These are phyloP conservation scores for Daucus carota DNA, from an alignment of 129 eudicot genomes.

Conservation along the genomic window DNA sequence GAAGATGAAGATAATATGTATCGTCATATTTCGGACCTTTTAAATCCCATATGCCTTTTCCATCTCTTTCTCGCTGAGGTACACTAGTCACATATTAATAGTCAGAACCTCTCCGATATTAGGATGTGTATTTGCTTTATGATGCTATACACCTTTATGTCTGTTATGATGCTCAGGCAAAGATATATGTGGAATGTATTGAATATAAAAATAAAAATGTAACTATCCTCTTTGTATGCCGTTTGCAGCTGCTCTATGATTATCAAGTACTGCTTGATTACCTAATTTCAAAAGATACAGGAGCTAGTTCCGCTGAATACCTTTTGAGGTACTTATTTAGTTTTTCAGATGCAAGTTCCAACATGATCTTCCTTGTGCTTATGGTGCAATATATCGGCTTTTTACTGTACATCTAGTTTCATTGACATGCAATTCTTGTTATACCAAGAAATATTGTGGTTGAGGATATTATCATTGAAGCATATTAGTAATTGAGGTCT, in stretches of 20 bases:
- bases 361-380: background rate
- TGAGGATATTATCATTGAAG: background rate
- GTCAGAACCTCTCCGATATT: background rate
- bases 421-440: background rate
- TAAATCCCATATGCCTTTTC: slow-evolving; percentile 54
- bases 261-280: slow-evolving; percentile 92
- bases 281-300: slow-evolving; percentile 87
- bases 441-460: background rate
- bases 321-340: slow-evolving; percentile 48
- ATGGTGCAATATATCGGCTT: background rate
- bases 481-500: background rate
- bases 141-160: background rate
- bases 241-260: slow-evolving; percentile 70
- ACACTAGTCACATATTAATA: background rate
- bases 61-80: slow-evolving; percentile 83
- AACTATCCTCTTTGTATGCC: slow-evolving; percentile 7
- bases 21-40: slow-evolving; percentile 46
- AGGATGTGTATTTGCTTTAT: background rate
- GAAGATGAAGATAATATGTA: slow-evolving; percentile 30
- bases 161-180: background rate
- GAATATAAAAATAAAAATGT: background rate
- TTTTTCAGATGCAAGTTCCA: background rate
- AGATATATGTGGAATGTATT: background rate
- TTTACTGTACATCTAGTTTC: background rate
- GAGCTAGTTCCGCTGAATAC: slow-evolving; percentile 82